These are phyloP conservation scores for Eurotiales sp. DNA, from an alignment of 2,329 filamentous ascomycete species.

Conservation along the genomic window DNA sequence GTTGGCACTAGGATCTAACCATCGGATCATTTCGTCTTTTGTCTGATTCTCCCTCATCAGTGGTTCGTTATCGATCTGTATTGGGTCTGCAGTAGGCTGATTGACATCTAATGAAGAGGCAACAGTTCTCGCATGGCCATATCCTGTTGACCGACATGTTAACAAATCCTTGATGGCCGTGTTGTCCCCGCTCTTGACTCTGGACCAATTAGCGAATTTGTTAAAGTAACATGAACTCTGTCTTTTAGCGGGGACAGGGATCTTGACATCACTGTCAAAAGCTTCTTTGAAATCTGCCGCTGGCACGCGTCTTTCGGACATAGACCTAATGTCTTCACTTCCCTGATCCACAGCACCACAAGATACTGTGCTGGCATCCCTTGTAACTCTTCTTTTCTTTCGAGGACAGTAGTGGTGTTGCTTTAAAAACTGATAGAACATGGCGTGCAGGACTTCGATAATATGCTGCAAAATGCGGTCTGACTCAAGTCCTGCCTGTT, in stretches of 20 bases:
- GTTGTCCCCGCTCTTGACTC: slow-evolving; percentile 35
- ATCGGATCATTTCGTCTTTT: slow-evolving; percentile 38
- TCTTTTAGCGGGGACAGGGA: slow-evolving; percentile 25
- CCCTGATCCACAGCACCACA: background rate
- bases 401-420: slow-evolving; percentile 65
- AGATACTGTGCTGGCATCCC: background rate
- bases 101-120: background rate
- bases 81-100: background rate
- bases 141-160: slow-evolving; percentile 14
- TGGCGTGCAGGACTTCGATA: slow-evolving; percentile 62
- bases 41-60: background rate
- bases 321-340: background rate
- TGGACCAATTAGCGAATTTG: slow-evolving; percentile 38
- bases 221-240: slow-evolving; percentile 14
- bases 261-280: slow-evolving; percentile 22
- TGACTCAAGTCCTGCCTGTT: slow-evolving; percentile 28
- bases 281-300: background rate
- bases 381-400: slow-evolving; percentile 18
- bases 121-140: background rate
- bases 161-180: slow-evolving; percentile 19
- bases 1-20: slow-evolving; percentile 60
- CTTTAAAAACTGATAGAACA: slow-evolving; percentile 71
- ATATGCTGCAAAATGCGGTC: slow-evolving; percentile 53
- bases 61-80: background rate
- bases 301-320: background rate